phyloP scores from a whole-genome alignment of 495 filamentous ascomycete genomes.

The Lasiosphaeriaceae sp. region DNA sequence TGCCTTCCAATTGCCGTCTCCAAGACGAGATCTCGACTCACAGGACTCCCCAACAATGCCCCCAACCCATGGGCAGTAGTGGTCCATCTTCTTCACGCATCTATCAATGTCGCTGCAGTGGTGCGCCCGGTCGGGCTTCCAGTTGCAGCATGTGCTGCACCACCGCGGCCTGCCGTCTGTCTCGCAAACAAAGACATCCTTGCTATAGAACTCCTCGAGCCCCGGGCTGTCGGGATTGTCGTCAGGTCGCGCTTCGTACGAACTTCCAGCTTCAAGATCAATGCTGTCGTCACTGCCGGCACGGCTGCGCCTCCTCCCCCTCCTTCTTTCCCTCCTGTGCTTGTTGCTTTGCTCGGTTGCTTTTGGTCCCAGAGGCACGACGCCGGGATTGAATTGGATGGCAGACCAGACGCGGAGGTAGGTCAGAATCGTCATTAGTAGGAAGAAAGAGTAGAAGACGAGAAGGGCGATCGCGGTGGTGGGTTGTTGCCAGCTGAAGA shows the following conservation, averaged over 20 bases:
- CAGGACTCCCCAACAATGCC: constrained; percentile 78
- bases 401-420: constrained; percentile 66
- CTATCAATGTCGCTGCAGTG: constrained; percentile 77
- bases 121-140: constrained; percentile 80
- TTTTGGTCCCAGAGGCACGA: constrained; percentile 56
- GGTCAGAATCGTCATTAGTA: constrained; percentile 59
- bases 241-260: constrained; percentile 32
- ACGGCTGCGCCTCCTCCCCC: constrained; percentile 12
- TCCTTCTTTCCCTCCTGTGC: constrained; percentile 10
- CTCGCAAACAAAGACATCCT: constrained; percentile 79
- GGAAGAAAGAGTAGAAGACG: constrained; percentile 63
- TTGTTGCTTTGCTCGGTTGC: constrained; percentile 19
- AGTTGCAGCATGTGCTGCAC: constrained; percentile 74
- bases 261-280: constrained; percentile 40
- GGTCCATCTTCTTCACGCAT: constrained; percentile 86
- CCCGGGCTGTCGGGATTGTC: constrained; percentile 42
- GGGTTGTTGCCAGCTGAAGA: constrained; percentile 45
- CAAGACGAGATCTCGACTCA: constrained; percentile 27
- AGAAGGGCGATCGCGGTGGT: constrained; percentile 65
- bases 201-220: constrained; percentile 63
- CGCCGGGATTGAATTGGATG: constrained; percentile 64
- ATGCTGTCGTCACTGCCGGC: constrained; percentile 1
- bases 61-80: constrained; percentile 94
- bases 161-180: constrained; percentile 73
- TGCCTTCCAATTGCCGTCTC: neutral